A percentile compares a stretch with the other conserved stretches of the same genome.
phyloP scores from a whole-genome alignment of 371 early-diverging fungal genomes.

The Caulochytrium protostelioides region DNA sequence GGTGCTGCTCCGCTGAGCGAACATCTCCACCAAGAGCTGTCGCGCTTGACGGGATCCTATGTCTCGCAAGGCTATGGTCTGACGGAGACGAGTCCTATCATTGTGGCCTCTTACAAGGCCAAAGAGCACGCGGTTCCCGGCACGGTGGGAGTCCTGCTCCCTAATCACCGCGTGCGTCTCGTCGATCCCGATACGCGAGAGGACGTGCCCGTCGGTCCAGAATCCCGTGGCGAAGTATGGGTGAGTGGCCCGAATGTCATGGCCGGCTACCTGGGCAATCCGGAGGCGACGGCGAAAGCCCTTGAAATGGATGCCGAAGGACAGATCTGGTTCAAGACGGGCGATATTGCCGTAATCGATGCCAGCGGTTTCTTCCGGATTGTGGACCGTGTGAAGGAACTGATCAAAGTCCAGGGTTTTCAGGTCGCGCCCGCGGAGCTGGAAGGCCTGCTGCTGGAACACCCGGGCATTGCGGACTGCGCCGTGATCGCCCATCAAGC shows the following conservation, averaged over 20 bases:
- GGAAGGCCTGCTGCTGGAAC: conserved; percentile 49
- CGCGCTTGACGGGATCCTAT: background rate
- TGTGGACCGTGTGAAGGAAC: conserved; percentile 25
- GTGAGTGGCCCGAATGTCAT: conserved; percentile 64
- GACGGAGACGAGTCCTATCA: conserved; percentile 42
- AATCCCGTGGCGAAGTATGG: conserved; percentile 55
- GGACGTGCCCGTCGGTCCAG: too few relatives aligned
- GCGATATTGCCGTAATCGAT: conserved; percentile 47
- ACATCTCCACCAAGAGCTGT: conserved; percentile 18
- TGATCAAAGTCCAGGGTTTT: conserved; percentile 36
- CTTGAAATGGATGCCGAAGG: conserved; percentile 22
- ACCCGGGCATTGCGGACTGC: conserved; percentile 44
- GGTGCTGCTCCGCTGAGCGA: conserved; percentile 64
- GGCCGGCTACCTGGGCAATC: conserved; percentile 14
- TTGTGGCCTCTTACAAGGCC: conserved; percentile 17
- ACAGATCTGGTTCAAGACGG: conserved; percentile 4
- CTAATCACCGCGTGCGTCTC: too few relatives aligned
- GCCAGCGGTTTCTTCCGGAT: conserved; percentile 28
- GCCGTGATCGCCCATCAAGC: conserved; percentile 30
- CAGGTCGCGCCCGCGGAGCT: conserved; percentile 69
- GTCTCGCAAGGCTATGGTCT: conserved; percentile 46
- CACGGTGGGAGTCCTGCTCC: conserved; percentile 41
- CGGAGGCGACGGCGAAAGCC: conserved; percentile 38
- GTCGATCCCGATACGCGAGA: too few relatives aligned
- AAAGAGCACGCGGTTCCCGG: too few relatives aligned